Evolutionary conservation across 768 basidiomycete genomes (phyloP).

Genomic region (Suillus paluster): DNA sequence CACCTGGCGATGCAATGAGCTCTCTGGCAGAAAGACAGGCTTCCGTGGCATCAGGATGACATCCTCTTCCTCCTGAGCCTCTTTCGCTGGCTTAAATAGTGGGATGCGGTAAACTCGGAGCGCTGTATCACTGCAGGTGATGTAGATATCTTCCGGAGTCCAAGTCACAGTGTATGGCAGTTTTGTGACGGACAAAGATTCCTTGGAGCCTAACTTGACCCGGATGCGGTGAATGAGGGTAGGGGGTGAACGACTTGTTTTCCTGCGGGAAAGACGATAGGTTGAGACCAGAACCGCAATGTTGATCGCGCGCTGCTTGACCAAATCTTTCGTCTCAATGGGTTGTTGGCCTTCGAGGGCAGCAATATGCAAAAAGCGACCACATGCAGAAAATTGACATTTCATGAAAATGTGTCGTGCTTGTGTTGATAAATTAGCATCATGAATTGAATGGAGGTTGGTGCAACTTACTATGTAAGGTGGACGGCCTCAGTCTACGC

Average conservation of each 20-base stretch:
- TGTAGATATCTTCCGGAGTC: conserved; percentile 27
- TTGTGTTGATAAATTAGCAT: not conserved
- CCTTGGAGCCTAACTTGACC: not conserved
- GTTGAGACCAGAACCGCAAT: not conserved
- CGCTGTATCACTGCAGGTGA: conserved; percentile 20
- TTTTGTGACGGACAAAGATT: conserved; percentile 19
- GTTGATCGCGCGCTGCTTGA: not conserved
- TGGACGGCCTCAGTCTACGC: conserved; percentile 30
- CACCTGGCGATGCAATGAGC: conserved; percentile 22
- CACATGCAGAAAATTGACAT: not conserved
- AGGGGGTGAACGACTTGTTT: not conserved
- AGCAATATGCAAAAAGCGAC: not conserved
- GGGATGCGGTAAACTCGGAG: conserved; percentile 25
- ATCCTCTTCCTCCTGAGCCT: not conserved
- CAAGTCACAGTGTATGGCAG: conserved; percentile 33
- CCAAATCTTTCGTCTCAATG: not conserved
- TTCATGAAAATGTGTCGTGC: not conserved
- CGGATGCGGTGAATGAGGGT: not conserved
- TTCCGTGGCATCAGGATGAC: conserved; percentile 20
- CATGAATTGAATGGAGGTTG: not conserved
- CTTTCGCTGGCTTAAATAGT: conserved; percentile 21
- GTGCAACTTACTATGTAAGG: conserved; percentile 23
- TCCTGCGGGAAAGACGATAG: not conserved
- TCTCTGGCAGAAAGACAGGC: conserved; percentile 27
- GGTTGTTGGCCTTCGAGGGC: not conserved